Base-by-base conservation (phyloP, 2,329 filamentous ascomycete genomes). In the Periglandula ipomoeae region DNA sequence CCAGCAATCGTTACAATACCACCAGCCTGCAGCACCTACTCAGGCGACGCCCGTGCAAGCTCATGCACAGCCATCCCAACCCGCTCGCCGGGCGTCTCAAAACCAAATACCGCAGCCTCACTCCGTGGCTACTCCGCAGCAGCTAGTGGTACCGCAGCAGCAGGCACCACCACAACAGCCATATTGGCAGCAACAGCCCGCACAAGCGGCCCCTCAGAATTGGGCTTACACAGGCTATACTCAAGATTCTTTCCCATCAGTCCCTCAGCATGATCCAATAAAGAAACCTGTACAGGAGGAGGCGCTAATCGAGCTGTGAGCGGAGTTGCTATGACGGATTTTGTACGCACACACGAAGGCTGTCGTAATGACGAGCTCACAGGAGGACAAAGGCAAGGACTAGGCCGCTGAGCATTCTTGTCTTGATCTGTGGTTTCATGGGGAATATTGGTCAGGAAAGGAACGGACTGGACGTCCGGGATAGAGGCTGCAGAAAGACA, bases 231-330 rank as follows among this genome's bases (percentile, higher is more conserved):
- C 63, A 10, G 70, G 72, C 6, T 83, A 80, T 57, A 68, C 65
- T 3, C 78, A 80, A 58, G 78, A 83, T 22, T 69, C 76, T 3
- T 87, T 88, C 58, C 85, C 85, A 1, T 71, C 77, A 2, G 74
- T 78, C 24, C 80, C 78, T 11, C 67, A 68, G 46, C 73, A 66
- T 44, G 68, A 70, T 39, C 67, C 65, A 3, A 52, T 60, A 22
- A 61, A 63, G 52, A 59, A 73, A 58, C 77, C 76, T 13, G 75
- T 70, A 1, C 75, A 85, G 42, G 87, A 91, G 65, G 87, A 91
- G 66, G 85, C 82, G 50, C 67, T 93, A 59, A 93, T 93, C 65
- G 87, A 93, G 65, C 72, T 91, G 53, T 90, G 56, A 61, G 34
- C 9, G 19, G 37, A 24, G 4, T 7, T 45, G 9, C n/a, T n/a